phyloP scores from a whole-genome alignment of 2,329 filamentous ascomycete species.

The Rhytidhysteron rufulum region DNA sequence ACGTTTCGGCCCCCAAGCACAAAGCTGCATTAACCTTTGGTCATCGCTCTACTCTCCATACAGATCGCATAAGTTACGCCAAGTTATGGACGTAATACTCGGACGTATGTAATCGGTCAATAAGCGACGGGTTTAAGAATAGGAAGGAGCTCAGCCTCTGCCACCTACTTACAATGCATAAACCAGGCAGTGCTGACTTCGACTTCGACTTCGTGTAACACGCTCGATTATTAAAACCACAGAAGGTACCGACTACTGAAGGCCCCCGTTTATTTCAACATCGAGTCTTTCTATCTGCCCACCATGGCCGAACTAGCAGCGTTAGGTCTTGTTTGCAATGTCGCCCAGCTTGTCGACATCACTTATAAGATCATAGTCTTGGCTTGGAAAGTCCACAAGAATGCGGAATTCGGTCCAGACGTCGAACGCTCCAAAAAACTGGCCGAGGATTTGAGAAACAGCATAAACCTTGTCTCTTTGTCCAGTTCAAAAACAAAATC shows the following conservation, averaged over 20 bases:
- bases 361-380: not conserved
- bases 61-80: too few relatives aligned
- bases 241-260: not conserved
- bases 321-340: not conserved
- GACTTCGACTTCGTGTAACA: not conserved
- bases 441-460: not conserved
- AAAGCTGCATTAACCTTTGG: too few relatives aligned
- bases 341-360: not conserved
- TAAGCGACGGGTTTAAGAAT: too few relatives aligned
- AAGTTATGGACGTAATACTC: too few relatives aligned
- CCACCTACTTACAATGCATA: not conserved
- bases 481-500: not conserved
- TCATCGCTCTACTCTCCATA: too few relatives aligned
- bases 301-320: not conserved
- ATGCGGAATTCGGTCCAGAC: not conserved
- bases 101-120: too few relatives aligned
- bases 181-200: not conserved
- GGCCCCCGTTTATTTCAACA: not conserved
- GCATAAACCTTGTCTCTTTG: not conserved
- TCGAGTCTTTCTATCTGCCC: not conserved
- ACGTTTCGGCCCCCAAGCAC: constrained; percentile 35
- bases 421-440: not conserved
- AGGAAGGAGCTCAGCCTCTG: not conserved
- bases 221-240: not conserved
- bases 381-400: not conserved